These are phyloP conservation scores for Sungouiella thailandica DNA, from an alignment of 805 yeast species.

Conservation along the genomic window DNA sequence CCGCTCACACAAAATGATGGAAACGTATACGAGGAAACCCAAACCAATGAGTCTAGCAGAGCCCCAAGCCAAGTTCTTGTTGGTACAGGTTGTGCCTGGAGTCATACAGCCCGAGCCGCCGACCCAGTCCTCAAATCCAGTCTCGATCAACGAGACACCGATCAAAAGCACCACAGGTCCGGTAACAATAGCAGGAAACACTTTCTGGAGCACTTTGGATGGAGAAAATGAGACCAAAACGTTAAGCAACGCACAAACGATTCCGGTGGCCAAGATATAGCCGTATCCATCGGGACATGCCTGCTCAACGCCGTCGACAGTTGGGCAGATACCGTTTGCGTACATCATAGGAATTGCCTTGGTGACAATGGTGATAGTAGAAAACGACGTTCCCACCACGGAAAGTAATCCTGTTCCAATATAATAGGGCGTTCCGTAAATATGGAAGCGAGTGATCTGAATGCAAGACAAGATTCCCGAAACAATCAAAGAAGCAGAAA, in stretches of 20 bases:
- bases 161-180: conserved; percentile 89
- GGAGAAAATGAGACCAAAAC: conserved; percentile 73
- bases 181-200: conserved; percentile 87
- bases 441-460: conserved; percentile 78
- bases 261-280: conserved; percentile 76
- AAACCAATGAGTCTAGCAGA: conserved; percentile 82
- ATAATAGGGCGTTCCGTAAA: conserved; percentile 67
- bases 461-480: conserved; percentile 56
- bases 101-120: conserved; percentile 75
- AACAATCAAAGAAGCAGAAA: conserved; percentile 33
- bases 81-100: conserved; percentile 5
- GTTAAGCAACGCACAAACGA: conserved; percentile 71
- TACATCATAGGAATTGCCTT: conserved; percentile 82
- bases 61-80: conserved; percentile 59
- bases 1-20: conserved; percentile 72
- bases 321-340: conserved; percentile 56
- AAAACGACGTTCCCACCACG: conserved; percentile 88
- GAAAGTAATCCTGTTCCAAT: conserved; percentile 86
- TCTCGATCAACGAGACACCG: conserved; percentile 62
- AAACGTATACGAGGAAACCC: conserved; percentile 74
- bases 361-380: conserved; percentile 76
- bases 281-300: conserved; percentile 93
- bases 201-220: conserved; percentile 57
- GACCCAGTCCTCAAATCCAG: conserved; percentile 81
- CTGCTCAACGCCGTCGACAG: conserved; percentile 56